Evolutionary conservation across 164 flowering plant genomes (phyloP), one percentile per base, ranked within the genome.

Genomic region (Dillenia turbinata): DNA sequence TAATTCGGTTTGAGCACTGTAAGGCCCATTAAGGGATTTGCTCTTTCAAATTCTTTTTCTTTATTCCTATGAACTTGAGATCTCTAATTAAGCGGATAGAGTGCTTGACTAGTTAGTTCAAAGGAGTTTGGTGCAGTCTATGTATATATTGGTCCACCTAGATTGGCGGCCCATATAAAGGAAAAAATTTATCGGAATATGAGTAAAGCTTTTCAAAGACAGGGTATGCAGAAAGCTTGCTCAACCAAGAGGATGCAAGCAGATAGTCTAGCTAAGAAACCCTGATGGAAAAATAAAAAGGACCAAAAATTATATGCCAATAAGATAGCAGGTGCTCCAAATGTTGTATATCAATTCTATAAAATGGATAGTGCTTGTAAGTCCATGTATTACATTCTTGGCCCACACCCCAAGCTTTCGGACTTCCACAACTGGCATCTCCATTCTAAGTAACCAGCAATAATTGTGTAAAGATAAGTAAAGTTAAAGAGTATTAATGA

Each of bases 401-500:
- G 98, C 97, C 69, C 87, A 85, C 54, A 93, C 96, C 13, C 96
- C 94, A 74, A 85, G 70, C 67, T 77, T 79, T 26, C 72, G 84
- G 46, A 90, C 94, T 67, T 90, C 96, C 54, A 93, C 97, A 52
- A 93, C 94, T 60, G 97, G 98, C 92, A 93, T 88, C 70, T 93
- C 96, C 96, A 90, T 85, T 69, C 98, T 92, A 86, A 45, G 53
- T 43, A 40, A 44, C 61, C 44, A 45, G 47, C 50, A 63, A 46
- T 11, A 33, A 44, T 16, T 24, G 44, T 7, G 68, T 17, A 10
- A 57, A 54, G 57, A 59, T 55, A 49, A 26, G 51, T 61, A 56
- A 64, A 52, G 56, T 9, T 54, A 47, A 52, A 49, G 15, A 16
- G 56, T 52, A 24, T 43, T 52, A 13, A 26, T 45, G 14, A 45